Evolutionary conservation across 306 rosid genomes (phyloP).

Genomic region (Cucumis melo): DNA sequence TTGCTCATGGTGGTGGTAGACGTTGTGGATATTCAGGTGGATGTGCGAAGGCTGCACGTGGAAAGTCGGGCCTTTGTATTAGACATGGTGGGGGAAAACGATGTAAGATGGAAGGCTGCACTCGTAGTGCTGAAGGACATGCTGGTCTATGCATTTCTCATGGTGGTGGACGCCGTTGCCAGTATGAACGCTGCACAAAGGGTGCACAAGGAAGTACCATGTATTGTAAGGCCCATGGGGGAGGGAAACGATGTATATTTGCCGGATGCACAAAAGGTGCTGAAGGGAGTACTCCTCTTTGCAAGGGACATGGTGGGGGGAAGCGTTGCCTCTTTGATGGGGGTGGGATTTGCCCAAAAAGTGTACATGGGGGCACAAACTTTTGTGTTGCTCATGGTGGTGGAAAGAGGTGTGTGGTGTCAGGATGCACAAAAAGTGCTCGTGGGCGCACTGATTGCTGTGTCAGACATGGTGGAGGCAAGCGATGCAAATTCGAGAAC

Average conservation of each 20-base stretch:
- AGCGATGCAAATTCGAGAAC: conserved; percentile 64
- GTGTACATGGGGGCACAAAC: conserved; percentile 94
- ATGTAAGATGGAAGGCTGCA: conserved; percentile 63
- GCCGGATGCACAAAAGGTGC: conserved; percentile 91
- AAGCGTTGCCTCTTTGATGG: conserved; percentile 92
- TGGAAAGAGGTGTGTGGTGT: conserved; percentile 83
- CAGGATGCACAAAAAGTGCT: conserved; percentile 92
- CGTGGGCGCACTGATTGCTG: conserved; percentile 97
- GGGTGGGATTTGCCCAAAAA: conserved; percentile 93
- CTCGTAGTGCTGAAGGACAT: conserved; percentile 95
- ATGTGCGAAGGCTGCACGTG: conserved; percentile 88
- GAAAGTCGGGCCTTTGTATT: conserved; percentile 95
- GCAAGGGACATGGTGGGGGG: conserved; percentile 99
- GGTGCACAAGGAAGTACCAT: conserved; percentile 96
- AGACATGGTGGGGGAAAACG: conserved; percentile 98
- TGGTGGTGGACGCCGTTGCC: conserved; percentile 99
- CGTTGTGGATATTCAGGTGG: conserved; percentile 68
- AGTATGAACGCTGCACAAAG: conserved; percentile 41
- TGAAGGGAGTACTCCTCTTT: conserved; percentile 98
- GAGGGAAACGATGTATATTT: conserved; percentile 90
- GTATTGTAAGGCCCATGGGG: conserved; percentile 99
- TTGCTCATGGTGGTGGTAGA: conserved; percentile 91
- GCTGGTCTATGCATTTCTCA: conserved; percentile 95
- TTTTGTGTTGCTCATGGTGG: conserved; percentile 99
- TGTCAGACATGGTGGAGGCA: conserved; percentile 94